A percentile compares a stretch with the other conserved stretches of the same genome.
phyloP scores from a whole-genome alignment of 306 rosid genomes.

The Sphenostylis stenocarpa region DNA sequence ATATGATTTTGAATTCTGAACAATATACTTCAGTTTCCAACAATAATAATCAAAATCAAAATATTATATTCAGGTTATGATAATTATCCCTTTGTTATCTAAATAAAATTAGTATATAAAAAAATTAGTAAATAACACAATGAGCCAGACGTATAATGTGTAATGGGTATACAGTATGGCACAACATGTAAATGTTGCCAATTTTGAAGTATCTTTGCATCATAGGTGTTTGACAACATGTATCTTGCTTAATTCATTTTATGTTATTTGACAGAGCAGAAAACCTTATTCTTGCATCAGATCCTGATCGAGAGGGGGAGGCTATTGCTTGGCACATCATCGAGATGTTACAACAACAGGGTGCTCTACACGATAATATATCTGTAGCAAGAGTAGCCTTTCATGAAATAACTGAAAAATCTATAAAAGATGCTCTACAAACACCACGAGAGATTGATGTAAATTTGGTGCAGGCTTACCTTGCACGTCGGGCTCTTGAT shows the following conservation, averaged over 20 bases:
- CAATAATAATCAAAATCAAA: neutral
- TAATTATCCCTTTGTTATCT: neutral
- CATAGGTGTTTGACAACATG: constrained; percentile 20
- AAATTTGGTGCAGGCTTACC: constrained; percentile 92
- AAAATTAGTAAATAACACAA: neutral
- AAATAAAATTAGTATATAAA: neutral
- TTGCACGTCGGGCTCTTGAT: constrained; percentile 97
- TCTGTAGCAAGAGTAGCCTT: constrained; percentile 76
- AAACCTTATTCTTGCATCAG: constrained; percentile 96
- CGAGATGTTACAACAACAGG: constrained; percentile 96
- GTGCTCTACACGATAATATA: constrained; percentile 63
- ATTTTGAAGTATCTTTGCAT: neutral
- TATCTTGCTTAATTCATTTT: constrained; percentile 35
- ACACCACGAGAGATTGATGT: constrained; percentile 77
- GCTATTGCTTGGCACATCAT: constrained; percentile 97
- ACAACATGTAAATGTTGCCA: neutral
- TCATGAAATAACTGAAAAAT: constrained; percentile 91
- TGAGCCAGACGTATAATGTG: neutral
- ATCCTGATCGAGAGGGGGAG: constrained; percentile 99
- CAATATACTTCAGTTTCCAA: too few relatives aligned
- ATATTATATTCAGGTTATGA: neutral
- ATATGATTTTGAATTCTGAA: neutral
- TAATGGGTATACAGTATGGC: neutral
- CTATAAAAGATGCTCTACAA: constrained; percentile 76
- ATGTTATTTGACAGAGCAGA: constrained; percentile 84